phyloP scores from a whole-genome alignment of 768 basidiomycete species.

The Leccinum incarnatum region DNA sequence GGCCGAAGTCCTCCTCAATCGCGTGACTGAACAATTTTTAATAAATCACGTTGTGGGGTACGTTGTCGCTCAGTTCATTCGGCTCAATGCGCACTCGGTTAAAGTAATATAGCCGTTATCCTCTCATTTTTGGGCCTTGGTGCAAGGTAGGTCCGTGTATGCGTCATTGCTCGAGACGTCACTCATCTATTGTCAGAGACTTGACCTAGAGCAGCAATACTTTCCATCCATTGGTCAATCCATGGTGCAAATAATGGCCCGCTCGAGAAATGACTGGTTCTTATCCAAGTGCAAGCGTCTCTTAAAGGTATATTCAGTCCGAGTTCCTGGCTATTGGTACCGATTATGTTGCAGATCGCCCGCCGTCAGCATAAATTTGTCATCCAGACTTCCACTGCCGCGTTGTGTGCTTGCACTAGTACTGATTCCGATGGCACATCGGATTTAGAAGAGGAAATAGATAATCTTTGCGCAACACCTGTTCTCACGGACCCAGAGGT shows the following conservation, averaged over 20 bases:
- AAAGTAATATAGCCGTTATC: slow-evolving; percentile 56
- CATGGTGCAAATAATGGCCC: slow-evolving; percentile 47
- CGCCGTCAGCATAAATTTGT: slow-evolving; percentile 24
- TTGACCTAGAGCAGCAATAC: slow-evolving; percentile 49
- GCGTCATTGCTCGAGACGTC: slow-evolving; percentile 3
- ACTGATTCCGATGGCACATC: slow-evolving; percentile 5
- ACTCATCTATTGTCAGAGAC: slow-evolving; percentile 41
- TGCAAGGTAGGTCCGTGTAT: slow-evolving; percentile 44
- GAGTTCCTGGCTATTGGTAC: slow-evolving; percentile 7
- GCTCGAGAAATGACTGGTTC: slow-evolving; percentile 52
- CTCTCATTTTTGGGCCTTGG: slow-evolving; percentile 73
- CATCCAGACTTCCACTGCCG: slow-evolving; percentile 28
- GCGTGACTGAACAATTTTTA: slow-evolving; percentile 52
- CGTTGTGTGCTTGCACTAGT: slow-evolving; percentile 23
- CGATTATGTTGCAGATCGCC: slow-evolving; percentile 20
- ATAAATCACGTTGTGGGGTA: slow-evolving; percentile 60
- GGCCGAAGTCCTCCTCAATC: slow-evolving; percentile 48
- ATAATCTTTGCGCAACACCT: neutral
- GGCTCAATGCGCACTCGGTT: slow-evolving; percentile 12
- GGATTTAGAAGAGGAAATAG: slow-evolving; percentile 14
- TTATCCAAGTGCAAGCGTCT: slow-evolving; percentile 40
- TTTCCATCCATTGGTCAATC: slow-evolving; percentile 51
- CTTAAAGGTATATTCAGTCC: slow-evolving; percentile 43
- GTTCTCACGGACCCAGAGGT: slow-evolving; percentile 35
- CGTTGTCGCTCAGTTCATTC: slow-evolving; percentile 13